Evolutionary conservation across 768 basidiomycete genomes (phyloP), one percentile per base, ranked within the genome.

Genomic region (Termitomyces eurrhizus): DNA sequence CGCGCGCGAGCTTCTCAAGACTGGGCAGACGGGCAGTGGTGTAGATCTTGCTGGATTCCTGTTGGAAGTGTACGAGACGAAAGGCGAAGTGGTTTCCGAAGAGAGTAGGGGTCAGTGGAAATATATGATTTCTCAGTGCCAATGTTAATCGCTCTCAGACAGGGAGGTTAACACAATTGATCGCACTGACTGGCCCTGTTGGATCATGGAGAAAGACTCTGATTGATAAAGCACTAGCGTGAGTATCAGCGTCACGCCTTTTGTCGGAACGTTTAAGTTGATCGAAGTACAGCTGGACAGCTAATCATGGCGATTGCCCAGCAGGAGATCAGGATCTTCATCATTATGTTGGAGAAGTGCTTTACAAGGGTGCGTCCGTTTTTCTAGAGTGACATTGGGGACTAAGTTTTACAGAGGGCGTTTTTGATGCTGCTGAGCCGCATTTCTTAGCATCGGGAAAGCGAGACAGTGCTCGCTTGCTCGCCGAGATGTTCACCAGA

Each of bases 121-220:
- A 36, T 37, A 35, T 57, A 49, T 33, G 21, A 39, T 29, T 45
- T 24, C 32, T 18, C 51, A 39, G 57, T 36, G 39, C 44, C 24
- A 58, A 46, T 45, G 39, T 57, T 65, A 65, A 71, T 58, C 62
- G 62, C 58, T 48, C 63, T 64, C 63, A 57, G 66, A 66, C 65
- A 96, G 95, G 90, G 64, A 87, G 89, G 67, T 68, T 98, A 65
- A 96, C 93, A 36, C 95, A 98, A 70, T 81, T 98, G 49, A 90
- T 98, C 67, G 94, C 93, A 9, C 78, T 98, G 57, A 85, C 88
- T 54, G 93, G 93, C 4, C 67, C 91, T 0, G 74, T 79, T 14
- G 95, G 93, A 13, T 69, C 87, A 36, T 99, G 96, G 97, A 79
- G 95, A 61, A 95, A 94, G 77, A 93, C 91, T 1, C 75, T 95